These are phyloP conservation scores for Macrophomina pseudophaseolina DNA, from an alignment of 2,329 filamentous ascomycete genomes.

Conservation along the genomic window DNA sequence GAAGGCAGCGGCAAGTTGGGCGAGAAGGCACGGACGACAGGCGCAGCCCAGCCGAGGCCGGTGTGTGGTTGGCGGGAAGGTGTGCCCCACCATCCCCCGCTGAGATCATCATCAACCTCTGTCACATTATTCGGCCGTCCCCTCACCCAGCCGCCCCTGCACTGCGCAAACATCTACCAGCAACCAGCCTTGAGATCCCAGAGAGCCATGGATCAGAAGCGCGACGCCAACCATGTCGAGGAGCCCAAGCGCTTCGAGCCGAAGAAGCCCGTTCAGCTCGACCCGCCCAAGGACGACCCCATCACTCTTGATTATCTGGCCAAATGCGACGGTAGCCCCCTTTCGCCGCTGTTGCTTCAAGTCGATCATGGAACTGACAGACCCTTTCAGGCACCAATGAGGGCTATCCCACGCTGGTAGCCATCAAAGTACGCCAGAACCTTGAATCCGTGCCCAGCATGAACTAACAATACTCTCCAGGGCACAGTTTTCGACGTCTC, in stretches of 20 bases:
- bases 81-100: slow-evolving; percentile 15
- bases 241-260: slow-evolving; percentile 71
- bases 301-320: slow-evolving; percentile 82
- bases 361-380: background rate
- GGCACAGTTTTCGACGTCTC: slow-evolving; percentile 94
- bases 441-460: background rate
- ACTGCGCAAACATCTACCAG: background rate
- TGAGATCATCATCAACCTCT: slow-evolving; percentile 14
- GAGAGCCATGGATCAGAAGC: slow-evolving; percentile 21
- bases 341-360: background rate
- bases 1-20: too few relatives aligned
- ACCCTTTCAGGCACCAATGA: slow-evolving; percentile 64
- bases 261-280: slow-evolving; percentile 74
- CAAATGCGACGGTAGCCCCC: slow-evolving; percentile 76
- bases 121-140: slow-evolving; percentile 14
- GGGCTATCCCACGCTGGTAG: slow-evolving; percentile 63
- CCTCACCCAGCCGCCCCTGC: background rate
- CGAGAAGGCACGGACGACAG: too few relatives aligned
- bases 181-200: background rate
- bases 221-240: slow-evolving; percentile 34
- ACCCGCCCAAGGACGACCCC: slow-evolving; percentile 83
- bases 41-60: too few relatives aligned
- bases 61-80: background rate
- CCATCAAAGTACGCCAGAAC: slow-evolving; percentile 57
- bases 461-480: slow-evolving; percentile 50